Evolutionary conservation across 2,329 filamentous ascomycete species (phyloP).

Genomic region (Xylariales sp.): DNA sequence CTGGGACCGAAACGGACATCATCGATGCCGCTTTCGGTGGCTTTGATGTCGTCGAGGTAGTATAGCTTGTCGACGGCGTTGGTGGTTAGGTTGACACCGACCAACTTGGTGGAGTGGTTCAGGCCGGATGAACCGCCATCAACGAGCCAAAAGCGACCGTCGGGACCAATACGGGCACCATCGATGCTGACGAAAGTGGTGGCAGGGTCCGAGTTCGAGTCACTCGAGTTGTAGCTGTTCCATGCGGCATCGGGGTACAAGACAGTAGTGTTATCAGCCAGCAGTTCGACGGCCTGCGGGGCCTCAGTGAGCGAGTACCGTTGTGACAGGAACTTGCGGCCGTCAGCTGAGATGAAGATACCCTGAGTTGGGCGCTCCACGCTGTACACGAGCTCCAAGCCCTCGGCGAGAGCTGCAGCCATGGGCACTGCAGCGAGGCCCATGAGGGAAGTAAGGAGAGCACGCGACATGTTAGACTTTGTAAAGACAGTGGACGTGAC

Average conservation of each 20-base stretch:
- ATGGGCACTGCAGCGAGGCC: too few species aligned
- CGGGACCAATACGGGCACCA: neutral
- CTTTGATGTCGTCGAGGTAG: constrained; percentile 1
- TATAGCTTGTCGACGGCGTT: neutral
- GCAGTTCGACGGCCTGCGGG: neutral
- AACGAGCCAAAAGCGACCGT: neutral
- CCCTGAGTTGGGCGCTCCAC: neutral
- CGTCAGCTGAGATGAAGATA: neutral
- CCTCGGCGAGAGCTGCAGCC: neutral
- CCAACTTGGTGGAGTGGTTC: neutral
- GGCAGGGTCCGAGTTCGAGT: neutral
- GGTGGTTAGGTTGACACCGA: neutral
- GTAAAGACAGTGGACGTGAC: too few species aligned
- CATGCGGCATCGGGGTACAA: neutral
- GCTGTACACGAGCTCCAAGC: neutral
- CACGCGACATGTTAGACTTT: too few species aligned
- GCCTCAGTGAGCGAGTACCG: neutral
- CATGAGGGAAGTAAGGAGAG: too few species aligned
- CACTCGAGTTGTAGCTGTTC: constrained; percentile 2
- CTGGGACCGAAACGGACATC: constrained; percentile 49
- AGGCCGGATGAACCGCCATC: neutral
- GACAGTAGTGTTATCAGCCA: neutral
- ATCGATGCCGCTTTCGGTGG: constrained; percentile 54
- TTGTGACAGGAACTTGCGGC: neutral
- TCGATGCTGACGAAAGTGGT: constrained; percentile 2